A percentile compares a stretch with the other conserved stretches of the same genome.
These are phyloP conservation scores for Colletotrichum camelliae DNA, from an alignment of 2,329 filamentous ascomycete genomes.

Conservation along the genomic window DNA sequence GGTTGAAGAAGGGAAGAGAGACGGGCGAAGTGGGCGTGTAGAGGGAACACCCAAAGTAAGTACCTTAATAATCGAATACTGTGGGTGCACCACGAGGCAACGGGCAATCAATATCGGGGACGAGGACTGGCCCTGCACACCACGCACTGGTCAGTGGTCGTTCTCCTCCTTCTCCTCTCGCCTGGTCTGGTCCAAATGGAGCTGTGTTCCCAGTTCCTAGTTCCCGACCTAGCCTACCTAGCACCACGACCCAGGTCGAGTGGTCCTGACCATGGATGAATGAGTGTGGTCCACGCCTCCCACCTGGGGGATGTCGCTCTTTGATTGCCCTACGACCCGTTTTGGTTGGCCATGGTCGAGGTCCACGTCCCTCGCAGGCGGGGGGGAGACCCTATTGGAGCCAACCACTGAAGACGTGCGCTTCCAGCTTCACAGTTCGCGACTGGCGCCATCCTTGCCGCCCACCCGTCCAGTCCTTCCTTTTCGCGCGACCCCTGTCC, in stretches of 20 bases:
- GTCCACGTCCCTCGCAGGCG: not conserved
- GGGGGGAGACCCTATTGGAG: not conserved
- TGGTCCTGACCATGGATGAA: not conserved
- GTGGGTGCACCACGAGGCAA: slow-evolving; percentile 1
- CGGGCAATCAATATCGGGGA: not conserved
- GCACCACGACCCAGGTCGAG: not conserved
- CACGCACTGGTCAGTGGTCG: not conserved
- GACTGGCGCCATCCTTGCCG: slow-evolving; percentile 11
- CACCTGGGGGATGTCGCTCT: slow-evolving; percentile 21
- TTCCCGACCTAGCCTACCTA: not conserved
- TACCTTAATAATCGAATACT: slow-evolving; percentile 15
- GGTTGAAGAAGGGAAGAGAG: not conserved
- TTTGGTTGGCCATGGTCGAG: not conserved
- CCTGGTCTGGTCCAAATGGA: not conserved
- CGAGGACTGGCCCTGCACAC: not conserved
- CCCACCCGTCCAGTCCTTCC: slow-evolving; percentile 7
- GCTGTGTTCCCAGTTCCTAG: not conserved
- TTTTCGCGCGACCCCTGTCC: slow-evolving; percentile 6
- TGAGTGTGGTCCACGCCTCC: not conserved
- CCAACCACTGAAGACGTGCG: slow-evolving; percentile 9
- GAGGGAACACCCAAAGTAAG: slow-evolving; percentile 9
- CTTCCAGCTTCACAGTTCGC: not conserved
- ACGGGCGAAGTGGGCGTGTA: not conserved
- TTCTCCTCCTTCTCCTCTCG: not conserved
- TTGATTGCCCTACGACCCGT: slow-evolving; percentile 16